A percentile compares a stretch with the other conserved stretches of the same genome.
These are phyloP conservation scores for Fusarium secorum DNA, from an alignment of 2,329 filamentous ascomycete genomes.

Conservation along the genomic window DNA sequence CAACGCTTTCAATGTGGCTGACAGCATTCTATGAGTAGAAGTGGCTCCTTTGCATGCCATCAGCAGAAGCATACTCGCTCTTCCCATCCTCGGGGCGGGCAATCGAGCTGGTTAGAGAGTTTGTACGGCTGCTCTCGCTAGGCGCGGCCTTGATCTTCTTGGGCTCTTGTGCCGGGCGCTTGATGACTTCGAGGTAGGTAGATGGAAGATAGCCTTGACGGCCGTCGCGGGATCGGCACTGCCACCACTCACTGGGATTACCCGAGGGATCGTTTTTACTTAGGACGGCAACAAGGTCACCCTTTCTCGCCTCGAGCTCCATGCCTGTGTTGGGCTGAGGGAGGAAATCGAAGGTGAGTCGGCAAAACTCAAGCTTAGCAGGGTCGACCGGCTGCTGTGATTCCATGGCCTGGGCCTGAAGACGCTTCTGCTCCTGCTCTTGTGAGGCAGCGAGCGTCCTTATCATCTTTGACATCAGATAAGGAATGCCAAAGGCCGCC, in stretches of 20 bases:
- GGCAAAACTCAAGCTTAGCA: constrained; percentile 94
- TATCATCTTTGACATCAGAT: constrained; percentile 97
- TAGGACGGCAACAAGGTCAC: constrained; percentile 92
- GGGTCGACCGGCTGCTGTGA: constrained; percentile 74
- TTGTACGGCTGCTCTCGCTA: constrained; percentile 57
- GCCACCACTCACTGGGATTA: constrained; percentile 96
- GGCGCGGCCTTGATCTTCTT: constrained; percentile 61
- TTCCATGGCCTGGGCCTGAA: constrained; percentile 60
- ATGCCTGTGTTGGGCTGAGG: constrained; percentile 76
- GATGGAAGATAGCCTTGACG: constrained; percentile 90
- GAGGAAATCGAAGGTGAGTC: constrained; percentile 91
- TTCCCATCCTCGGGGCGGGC: constrained; percentile 53
- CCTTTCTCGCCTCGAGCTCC: constrained; percentile 91
- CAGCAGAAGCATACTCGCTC: constrained; percentile 61
- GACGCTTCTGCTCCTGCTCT: constrained; percentile 77
- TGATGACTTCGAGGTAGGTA: constrained; percentile 83
- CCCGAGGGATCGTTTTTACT: constrained; percentile 92
- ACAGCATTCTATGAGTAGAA: constrained; percentile 59
- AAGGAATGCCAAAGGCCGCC: constrained; percentile 93
- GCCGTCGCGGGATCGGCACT: constrained; percentile 88
- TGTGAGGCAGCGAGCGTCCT: constrained; percentile 81
- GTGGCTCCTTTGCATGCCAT: constrained; percentile 66
- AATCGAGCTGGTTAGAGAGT: constrained; percentile 58
- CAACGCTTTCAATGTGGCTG: not conserved
- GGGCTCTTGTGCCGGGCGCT: constrained; percentile 59